These are phyloP conservation scores for Coffea eugenioides DNA, from an alignment of 257 asterid genomes.

Conservation along the genomic window DNA sequence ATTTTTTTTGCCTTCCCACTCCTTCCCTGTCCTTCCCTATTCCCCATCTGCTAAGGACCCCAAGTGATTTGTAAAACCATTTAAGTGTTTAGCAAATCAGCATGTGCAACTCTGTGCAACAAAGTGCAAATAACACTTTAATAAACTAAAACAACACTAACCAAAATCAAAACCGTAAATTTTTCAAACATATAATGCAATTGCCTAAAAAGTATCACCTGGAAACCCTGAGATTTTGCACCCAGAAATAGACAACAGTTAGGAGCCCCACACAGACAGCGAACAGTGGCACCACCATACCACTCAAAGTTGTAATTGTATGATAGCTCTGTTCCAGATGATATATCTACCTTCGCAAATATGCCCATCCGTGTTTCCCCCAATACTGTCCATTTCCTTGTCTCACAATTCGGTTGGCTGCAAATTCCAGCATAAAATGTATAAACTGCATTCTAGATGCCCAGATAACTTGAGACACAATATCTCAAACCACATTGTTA, in stretches of 20 bases:
- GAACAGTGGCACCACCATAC: slow-evolving; percentile 93
- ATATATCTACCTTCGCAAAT: slow-evolving; percentile 70
- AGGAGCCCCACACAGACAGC: slow-evolving; percentile 89
- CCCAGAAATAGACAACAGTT: slow-evolving; percentile 91
- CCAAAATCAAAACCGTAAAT: background rate
- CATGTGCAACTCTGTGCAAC: background rate
- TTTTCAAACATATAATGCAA: background rate
- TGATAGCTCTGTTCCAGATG: slow-evolving; percentile 68
- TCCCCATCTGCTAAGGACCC: too few relatives aligned
- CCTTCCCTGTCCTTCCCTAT: too few relatives aligned
- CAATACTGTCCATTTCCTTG: slow-evolving; percentile 92
- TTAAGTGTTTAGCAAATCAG: background rate
- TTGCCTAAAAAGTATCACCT: slow-evolving; percentile 37
- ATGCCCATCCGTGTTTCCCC: slow-evolving; percentile 93
- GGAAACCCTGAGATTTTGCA: slow-evolving; percentile 95
- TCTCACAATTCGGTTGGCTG: slow-evolving; percentile 94
- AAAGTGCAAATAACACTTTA: background rate
- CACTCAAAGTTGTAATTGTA: slow-evolving; percentile 90
- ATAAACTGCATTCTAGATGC: background rate
- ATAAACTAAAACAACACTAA: background rate
- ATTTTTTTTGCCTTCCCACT: too few relatives aligned
- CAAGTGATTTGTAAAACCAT: too few relatives aligned
- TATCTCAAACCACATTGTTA: background rate
- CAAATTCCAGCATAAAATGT: slow-evolving; percentile 23
- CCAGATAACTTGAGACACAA: background rate